Conservation (phyloP, 345 rosid genomes). For the Camelina sativa region DNA sequence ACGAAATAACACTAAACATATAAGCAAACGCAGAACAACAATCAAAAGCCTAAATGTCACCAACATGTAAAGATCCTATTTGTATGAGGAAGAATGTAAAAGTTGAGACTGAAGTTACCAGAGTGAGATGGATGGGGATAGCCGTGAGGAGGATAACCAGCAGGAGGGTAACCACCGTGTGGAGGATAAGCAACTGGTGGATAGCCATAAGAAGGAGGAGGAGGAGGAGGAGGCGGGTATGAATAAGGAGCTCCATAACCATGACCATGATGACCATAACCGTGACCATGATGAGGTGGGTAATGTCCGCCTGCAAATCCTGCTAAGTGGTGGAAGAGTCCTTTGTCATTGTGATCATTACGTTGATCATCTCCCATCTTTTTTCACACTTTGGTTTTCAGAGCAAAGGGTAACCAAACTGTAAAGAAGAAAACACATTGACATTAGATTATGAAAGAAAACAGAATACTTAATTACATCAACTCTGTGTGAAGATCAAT, state of each 20-base stretch:
- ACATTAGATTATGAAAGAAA: neutral
- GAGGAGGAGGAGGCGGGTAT: constrained; percentile 53
- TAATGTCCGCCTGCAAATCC: constrained; percentile 67
- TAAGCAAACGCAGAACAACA: neutral
- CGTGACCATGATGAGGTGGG: constrained; percentile 46
- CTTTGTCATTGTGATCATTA: constrained; percentile 58
- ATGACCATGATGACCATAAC: constrained; percentile 36
- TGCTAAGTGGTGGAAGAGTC: constrained; percentile 65
- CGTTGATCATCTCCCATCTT: constrained; percentile 55
- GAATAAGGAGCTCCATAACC: constrained; percentile 45
- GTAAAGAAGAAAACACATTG: constrained; percentile 11
- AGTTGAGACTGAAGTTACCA: constrained; percentile 29
- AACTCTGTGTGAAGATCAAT: neutral
- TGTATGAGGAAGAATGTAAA: constrained; percentile 5
- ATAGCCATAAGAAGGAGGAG: constrained; percentile 59
- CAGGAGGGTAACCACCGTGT: constrained; percentile 56
- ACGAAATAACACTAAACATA: constrained; percentile 1
- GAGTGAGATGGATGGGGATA: constrained; percentile 44
- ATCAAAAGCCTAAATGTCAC: neutral
- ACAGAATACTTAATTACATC: neutral
- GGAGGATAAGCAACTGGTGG: constrained; percentile 65
- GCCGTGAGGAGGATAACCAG: constrained; percentile 42
- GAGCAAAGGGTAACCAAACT: constrained; percentile 17
- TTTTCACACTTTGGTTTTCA: constrained; percentile 43
- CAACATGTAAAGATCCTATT: constrained; percentile 13